Evolutionary conservation across 305 asterid species (phyloP).

Genomic region (Rubia peregrina): DNA sequence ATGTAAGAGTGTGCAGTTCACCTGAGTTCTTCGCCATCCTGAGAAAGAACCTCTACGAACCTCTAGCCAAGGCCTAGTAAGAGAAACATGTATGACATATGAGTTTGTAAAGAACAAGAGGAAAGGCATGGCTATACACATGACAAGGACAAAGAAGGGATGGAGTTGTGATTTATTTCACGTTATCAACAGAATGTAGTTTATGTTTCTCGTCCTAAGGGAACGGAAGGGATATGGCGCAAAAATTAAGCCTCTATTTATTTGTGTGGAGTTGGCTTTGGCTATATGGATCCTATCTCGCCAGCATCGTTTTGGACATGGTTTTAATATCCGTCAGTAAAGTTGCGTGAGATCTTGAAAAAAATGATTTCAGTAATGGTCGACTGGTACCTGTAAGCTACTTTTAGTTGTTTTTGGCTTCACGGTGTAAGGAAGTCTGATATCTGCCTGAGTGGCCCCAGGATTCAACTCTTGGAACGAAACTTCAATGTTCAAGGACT

Average conservation of each 20-base stretch:
- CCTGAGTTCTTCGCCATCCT: neutral
- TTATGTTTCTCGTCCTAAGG: neutral
- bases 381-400: conserved; percentile 27
- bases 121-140: neutral
- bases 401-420: conserved; percentile 53
- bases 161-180: neutral
- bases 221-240: neutral
- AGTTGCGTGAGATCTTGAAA: neutral
- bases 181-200: neutral
- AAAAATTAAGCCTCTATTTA: neutral
- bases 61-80: conserved; percentile 5
- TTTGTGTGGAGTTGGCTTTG: neutral
- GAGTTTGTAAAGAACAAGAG: neutral
- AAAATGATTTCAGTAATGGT: conserved; percentile 18
- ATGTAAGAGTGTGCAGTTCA: neutral
- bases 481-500: conserved; percentile 67
- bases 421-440: conserved; percentile 46
- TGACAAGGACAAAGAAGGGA: neutral
- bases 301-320: neutral
- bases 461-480: conserved; percentile 54
- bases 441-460: conserved; percentile 39
- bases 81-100: neutral
- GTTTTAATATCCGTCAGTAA: too few species aligned
- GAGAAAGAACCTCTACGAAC: neutral
- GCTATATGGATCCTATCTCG: neutral